phyloP scores from a whole-genome alignment of 768 basidiomycete genomes.

The Tricholoma bakamatsutake region DNA sequence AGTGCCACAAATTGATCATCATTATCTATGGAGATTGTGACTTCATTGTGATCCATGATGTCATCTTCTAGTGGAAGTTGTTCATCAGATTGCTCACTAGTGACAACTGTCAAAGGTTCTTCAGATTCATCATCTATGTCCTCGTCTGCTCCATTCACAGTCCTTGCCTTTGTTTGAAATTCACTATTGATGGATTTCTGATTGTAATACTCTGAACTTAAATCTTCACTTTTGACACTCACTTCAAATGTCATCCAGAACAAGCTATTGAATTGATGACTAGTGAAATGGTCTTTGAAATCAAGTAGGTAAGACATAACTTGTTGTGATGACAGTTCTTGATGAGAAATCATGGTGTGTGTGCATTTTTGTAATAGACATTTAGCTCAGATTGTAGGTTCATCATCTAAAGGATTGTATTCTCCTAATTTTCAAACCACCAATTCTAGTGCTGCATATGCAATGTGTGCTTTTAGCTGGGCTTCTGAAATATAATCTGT shows the following conservation, averaged over 20 bases:
- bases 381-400: constrained; percentile 19
- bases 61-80: neutral
- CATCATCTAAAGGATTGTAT: constrained; percentile 13
- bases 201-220: constrained; percentile 21
- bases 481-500: constrained; percentile 45
- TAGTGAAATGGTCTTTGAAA: too few relatives aligned
- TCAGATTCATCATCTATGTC: neutral
- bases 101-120: neutral
- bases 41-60: neutral
- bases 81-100: neutral
- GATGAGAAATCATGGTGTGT: constrained; percentile 5
- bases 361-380: constrained; percentile 31
- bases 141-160: neutral
- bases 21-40: neutral
- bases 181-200: neutral
- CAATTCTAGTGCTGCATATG: constrained; percentile 30
- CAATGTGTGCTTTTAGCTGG: constrained; percentile 35
- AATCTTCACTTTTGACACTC: constrained; percentile 15
- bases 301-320: too few relatives aligned
- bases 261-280: too few relatives aligned
- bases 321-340: constrained; percentile 27
- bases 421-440: constrained; percentile 25
- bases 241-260: constrained; percentile 1
- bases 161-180: neutral
- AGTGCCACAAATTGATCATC: neutral